Evolutionary conservation across 306 rosid species (phyloP).

Genomic region (Urtica urens): DNA sequence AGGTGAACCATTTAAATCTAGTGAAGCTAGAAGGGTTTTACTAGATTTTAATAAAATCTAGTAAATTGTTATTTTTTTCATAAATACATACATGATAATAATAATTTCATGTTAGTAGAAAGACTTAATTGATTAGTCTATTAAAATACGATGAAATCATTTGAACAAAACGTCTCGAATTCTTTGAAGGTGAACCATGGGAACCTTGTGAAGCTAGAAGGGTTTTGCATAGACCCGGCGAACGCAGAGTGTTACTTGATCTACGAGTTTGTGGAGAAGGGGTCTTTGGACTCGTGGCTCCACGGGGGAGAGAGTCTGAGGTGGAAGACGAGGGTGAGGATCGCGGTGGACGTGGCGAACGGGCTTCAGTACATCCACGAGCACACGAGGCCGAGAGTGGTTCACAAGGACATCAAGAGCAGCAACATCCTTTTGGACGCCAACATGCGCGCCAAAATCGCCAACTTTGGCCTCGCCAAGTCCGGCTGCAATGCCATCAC

Average conservation of each 20-base stretch:
- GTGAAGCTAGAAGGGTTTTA: too few relatives aligned
- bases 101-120: too few relatives aligned
- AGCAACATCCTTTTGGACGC: conserved; percentile 80
- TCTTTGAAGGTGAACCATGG: conserved; percentile 86
- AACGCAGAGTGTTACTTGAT: conserved; percentile 68
- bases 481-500: conserved; percentile 87
- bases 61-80: too few relatives aligned
- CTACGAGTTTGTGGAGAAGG: conserved; percentile 76
- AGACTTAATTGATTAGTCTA: too few relatives aligned
- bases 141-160: not conserved
- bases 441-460: conserved; percentile 83
- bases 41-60: too few relatives aligned
- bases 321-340: conserved; percentile 59
- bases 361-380: conserved; percentile 87
- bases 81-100: too few relatives aligned
- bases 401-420: conserved; percentile 89
- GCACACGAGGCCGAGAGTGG: conserved; percentile 89
- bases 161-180: conserved; percentile 6
- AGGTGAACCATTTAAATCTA: too few relatives aligned
- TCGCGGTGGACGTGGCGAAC: conserved; percentile 80
- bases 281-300: conserved; percentile 67
- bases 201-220: conserved; percentile 82
- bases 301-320: conserved; percentile 31
- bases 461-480: conserved; percentile 84
- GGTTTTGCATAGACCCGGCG: conserved; percentile 70